Conservation (phyloP, 306 rosid genomes). For the Begonia loranthoides region DNA sequence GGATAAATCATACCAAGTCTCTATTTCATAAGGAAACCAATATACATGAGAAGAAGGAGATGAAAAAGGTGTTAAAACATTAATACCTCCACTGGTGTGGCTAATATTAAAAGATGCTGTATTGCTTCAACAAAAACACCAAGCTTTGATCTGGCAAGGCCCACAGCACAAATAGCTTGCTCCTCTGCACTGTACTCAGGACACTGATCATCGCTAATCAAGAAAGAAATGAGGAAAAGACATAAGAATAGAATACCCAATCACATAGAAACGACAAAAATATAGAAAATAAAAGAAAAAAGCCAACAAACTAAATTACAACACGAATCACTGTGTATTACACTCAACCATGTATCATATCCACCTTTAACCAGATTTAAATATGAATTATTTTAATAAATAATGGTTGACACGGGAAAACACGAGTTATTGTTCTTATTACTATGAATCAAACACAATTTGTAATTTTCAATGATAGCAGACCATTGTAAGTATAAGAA, state of each 20-base stretch:
- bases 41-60: conserved; percentile 4
- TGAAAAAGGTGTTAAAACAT: conserved; percentile 9
- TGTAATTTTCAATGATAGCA: no score
- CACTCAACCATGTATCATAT: no score
- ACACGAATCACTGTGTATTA: no score
- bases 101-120: conserved; percentile 73
- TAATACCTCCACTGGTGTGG: conserved; percentile 84
- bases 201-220: conserved; percentile 90
- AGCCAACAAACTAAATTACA: no score
- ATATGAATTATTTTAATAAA: no score
- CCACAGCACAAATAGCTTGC: conserved; percentile 96
- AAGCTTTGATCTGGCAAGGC: conserved; percentile 74
- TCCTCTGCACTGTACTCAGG: conserved; percentile 90
- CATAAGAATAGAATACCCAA: background rate
- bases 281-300: background rate
- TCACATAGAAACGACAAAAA: background rate
- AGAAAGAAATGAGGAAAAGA: conserved; percentile 4
- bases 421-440: no score
- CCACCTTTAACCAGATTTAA: no score
- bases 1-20: background rate
- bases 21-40: background rate
- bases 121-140: conserved; percentile 97
- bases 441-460: no score
- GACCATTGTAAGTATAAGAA: no score
- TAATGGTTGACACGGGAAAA: no score